phyloP scores from a whole-genome alignment of 768 basidiomycete species.

The Suillus subalutaceus region DNA sequence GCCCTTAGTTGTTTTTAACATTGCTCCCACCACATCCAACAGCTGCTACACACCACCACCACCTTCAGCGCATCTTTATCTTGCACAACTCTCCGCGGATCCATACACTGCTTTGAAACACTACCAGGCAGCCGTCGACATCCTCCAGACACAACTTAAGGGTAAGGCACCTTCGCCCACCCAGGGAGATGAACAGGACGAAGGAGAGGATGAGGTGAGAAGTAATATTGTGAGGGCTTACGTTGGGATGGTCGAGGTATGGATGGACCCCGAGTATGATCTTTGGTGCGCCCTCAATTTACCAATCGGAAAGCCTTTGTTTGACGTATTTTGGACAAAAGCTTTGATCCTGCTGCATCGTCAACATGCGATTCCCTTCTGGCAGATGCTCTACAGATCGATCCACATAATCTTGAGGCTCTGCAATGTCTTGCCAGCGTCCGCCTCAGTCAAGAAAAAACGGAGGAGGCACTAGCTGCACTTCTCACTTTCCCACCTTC shows the following conservation, averaged over 20 bases:
- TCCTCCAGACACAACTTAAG: slow-evolving; percentile 68
- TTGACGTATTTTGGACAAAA: slow-evolving; percentile 29
- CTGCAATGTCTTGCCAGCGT: slow-evolving; percentile 83
- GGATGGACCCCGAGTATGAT: slow-evolving; percentile 92
- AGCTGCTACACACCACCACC: slow-evolving; percentile 61
- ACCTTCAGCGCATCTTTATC: slow-evolving; percentile 83
- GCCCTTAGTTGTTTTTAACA: slow-evolving; percentile 59
- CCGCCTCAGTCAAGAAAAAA: slow-evolving; percentile 82
- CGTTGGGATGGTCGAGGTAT: slow-evolving; percentile 90
- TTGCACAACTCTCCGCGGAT: slow-evolving; percentile 82
- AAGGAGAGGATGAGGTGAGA: slow-evolving; percentile 61
- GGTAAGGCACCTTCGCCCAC: slow-evolving; percentile 61
- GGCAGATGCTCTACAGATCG: slow-evolving; percentile 67
- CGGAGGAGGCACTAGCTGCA: slow-evolving; percentile 71
- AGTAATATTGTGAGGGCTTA: slow-evolving; percentile 77
- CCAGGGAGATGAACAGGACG: slow-evolving; percentile 34
- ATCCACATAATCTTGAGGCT: slow-evolving; percentile 78
- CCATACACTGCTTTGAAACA: slow-evolving; percentile 72
- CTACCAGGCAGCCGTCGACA: slow-evolving; percentile 80
- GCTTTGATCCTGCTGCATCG: slow-evolving; percentile 83
- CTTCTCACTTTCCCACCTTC: slow-evolving; percentile 24
- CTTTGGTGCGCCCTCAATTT: slow-evolving; percentile 61
- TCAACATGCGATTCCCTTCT: slow-evolving; percentile 81
- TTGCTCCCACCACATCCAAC: slow-evolving; percentile 61
- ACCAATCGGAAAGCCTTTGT: neutral